These are phyloP conservation scores for Graphilbum sp. DNA, from an alignment of 2,329 filamentous ascomycete genomes.

Conservation along the genomic window DNA sequence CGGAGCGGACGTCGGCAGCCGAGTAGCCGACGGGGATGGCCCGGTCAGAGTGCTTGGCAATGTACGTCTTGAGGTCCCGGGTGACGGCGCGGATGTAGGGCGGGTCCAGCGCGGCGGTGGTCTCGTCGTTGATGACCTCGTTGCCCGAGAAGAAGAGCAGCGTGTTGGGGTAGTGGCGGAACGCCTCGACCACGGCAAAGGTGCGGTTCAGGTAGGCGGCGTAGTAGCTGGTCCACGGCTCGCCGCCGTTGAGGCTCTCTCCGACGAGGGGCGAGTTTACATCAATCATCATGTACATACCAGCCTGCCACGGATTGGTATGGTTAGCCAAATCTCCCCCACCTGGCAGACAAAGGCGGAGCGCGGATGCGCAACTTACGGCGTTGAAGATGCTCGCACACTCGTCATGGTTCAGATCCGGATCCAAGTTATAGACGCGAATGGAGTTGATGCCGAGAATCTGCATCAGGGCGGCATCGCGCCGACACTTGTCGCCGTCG, in stretches of 20 bases:
- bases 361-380: constrained; percentile 14
- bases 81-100: constrained; percentile 63
- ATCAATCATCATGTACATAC: constrained; percentile 54
- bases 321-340: too few species aligned
- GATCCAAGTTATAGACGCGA: constrained; percentile 53
- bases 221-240: constrained; percentile 42
- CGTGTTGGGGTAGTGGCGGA: constrained; percentile 50
- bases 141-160: constrained; percentile 65
- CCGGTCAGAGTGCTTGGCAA: constrained; percentile 52
- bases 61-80: constrained; percentile 67
- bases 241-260: constrained; percentile 35
- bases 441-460: constrained; percentile 48
- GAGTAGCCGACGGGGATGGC: constrained; percentile 65
- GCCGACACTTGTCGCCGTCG: constrained; percentile 38
- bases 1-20: constrained; percentile 58
- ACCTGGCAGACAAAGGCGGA: too few species aligned
- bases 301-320: constrained; percentile 23
- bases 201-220: constrained; percentile 46
- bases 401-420: constrained; percentile 47
- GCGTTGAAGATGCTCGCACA: constrained; percentile 54
- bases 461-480: constrained; percentile 51
- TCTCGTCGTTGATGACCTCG: constrained; percentile 55
- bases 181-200: constrained; percentile 50
- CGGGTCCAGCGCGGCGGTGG: constrained; percentile 42
- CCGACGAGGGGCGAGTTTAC: constrained; percentile 49